Conservation (phyloP, 2,329 filamentous ascomycete species). For the Trichoderma oligosporum region DNA sequence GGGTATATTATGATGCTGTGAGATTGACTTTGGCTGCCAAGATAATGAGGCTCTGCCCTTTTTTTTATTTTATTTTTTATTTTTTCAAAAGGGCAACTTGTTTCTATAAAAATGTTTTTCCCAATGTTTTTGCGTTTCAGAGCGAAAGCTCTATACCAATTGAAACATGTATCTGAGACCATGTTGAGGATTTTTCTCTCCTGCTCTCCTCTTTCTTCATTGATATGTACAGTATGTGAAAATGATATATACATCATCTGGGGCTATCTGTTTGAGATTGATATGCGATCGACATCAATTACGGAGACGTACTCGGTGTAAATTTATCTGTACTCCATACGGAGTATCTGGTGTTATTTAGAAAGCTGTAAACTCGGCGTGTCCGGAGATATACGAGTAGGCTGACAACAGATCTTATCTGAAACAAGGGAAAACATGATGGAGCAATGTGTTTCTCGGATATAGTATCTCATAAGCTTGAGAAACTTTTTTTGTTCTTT, state of each 20-base stretch:
- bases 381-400: neutral
- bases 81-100: neutral
- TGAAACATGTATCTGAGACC: neutral
- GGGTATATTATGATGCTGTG: neutral
- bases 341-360: neutral
- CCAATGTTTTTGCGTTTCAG: too few species aligned
- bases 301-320: conserved; percentile 1
- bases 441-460: neutral
- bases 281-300: conserved; percentile 6
- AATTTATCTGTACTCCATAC: conserved; percentile 1
- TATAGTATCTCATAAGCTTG: neutral
- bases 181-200: too few species aligned
- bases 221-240: neutral
- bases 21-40: neutral
- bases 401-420: neutral
- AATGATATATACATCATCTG: neutral
- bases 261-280: neutral
- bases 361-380: neutral
- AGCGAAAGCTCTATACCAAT: neutral
- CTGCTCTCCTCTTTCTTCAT: neutral
- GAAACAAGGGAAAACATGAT: neutral
- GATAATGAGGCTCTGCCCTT: neutral
- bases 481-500: neutral
- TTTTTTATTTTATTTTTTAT: neutral
- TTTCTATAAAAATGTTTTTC: neutral